Conservation (phyloP, 169 alveolate genomes). For the Toxoplasma gondii region DNA sequence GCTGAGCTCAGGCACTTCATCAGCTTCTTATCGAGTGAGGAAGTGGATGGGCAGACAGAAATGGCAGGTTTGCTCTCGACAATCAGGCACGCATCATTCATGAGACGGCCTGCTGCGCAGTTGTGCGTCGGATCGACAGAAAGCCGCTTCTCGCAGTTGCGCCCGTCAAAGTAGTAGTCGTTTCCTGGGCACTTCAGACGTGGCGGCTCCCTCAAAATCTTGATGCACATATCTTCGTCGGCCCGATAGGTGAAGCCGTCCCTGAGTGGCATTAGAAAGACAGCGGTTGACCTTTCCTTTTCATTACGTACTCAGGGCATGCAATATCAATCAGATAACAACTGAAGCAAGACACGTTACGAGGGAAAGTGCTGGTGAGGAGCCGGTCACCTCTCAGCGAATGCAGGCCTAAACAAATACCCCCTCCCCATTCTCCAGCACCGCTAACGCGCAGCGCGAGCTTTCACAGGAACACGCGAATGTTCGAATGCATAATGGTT, state of each 20-base stretch:
- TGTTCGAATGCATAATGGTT: no score
- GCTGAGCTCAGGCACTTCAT: conserved; percentile 33
- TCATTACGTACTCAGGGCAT: no score
- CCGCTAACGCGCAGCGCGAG: no score
- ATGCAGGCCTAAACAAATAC: no score
- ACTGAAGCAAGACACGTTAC: no score
- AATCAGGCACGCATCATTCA: conserved; percentile 44
- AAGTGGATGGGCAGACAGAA: not conserved
- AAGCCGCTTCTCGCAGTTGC: conserved; percentile 25
- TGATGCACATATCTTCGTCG: conserved; percentile 38
- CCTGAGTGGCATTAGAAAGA: not conserved
- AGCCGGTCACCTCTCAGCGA: no score
- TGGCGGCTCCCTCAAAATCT: conserved; percentile 51
- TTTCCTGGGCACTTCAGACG: conserved; percentile 44
- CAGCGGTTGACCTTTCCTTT: no score
- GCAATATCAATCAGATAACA: no score
- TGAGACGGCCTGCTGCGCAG: conserved; percentile 17
- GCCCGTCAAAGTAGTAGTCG: conserved; percentile 43
- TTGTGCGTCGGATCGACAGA: not conserved
- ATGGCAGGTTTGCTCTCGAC: not conserved
- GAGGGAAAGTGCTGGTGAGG: no score
- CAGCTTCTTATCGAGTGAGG: conserved; percentile 5
- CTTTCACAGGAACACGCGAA: no score
- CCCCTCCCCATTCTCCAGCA: no score
- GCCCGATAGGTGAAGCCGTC: conserved; percentile 44